Evolutionary conservation across 169 alveolate genomes (phyloP).

Genomic region (Cytauxzoon felis): DNA sequence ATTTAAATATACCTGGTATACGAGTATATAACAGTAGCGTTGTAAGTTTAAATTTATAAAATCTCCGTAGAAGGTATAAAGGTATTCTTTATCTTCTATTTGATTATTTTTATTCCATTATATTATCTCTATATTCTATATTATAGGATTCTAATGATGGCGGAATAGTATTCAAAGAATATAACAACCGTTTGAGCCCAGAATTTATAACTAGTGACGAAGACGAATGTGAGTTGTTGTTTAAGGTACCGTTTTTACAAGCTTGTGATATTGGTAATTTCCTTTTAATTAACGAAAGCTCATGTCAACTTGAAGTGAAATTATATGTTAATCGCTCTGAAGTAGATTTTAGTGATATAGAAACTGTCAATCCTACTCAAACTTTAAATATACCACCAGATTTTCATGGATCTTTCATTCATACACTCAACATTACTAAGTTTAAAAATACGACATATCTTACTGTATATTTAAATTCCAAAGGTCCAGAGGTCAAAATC

Average conservation of each 20-base stretch:
- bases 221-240: constrained; percentile 42
- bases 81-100: too few species aligned
- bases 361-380: constrained; percentile 46
- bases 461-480: constrained; percentile 34
- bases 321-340: constrained; percentile 43
- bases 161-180: constrained; percentile 36
- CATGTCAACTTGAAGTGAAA: constrained; percentile 4
- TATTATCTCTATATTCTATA: neutral
- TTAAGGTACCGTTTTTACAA: constrained; percentile 47
- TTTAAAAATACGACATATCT: constrained; percentile 33
- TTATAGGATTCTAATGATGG: constrained; percentile 34
- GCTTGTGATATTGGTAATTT: constrained; percentile 51
- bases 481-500: constrained; percentile 3
- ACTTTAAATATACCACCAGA: constrained; percentile 48
- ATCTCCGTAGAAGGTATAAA: too few species aligned
- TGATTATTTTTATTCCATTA: too few species aligned
- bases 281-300: constrained; percentile 48
- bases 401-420: constrained; percentile 57
- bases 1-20: constrained; percentile 33
- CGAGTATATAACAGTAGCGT: constrained; percentile 52
- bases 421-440: constrained; percentile 26
- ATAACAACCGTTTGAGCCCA: constrained; percentile 25
- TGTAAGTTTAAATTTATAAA: neutral
- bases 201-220: constrained; percentile 23
- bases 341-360: constrained; percentile 57